Percentiles rank a stretch among this genome's conserved stretches.
Evolutionary conservation across 495 filamentous ascomycete genomes (phyloP).

Genomic region (Rhizodiscina lignyota): DNA sequence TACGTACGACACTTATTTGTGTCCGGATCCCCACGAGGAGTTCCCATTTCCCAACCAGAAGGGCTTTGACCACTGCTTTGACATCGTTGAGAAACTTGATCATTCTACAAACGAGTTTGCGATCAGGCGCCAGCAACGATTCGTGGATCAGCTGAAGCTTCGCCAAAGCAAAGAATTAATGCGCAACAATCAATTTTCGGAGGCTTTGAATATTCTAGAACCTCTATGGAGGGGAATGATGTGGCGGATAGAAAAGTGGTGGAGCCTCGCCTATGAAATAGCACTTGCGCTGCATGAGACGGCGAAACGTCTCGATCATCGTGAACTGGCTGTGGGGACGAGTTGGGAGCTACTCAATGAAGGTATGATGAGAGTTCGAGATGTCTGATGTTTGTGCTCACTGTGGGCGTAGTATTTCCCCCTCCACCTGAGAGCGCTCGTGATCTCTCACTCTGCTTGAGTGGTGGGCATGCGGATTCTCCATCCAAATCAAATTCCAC

Average conservation of each 20-base stretch:
- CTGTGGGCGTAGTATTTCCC: too few relatives aligned
- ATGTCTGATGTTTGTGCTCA: too few relatives aligned
- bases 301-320: conserved; percentile 44
- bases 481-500: too few relatives aligned
- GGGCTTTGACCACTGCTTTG: conserved; percentile 44
- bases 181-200: conserved; percentile 40
- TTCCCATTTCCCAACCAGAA: conserved; percentile 31
- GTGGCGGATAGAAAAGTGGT: conserved; percentile 73
- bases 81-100: conserved; percentile 44
- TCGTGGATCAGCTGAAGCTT: conserved; percentile 50
- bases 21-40: conserved; percentile 59
- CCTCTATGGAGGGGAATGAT: conserved; percentile 56
- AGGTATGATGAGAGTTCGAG: conserved; percentile 28
- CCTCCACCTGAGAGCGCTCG: too few relatives aligned
- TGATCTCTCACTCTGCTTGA: too few relatives aligned
- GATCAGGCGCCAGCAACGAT: conserved; percentile 41
- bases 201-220: conserved; percentile 47
- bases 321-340: conserved; percentile 51
- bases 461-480: too few relatives aligned
- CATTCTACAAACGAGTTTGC: conserved; percentile 49
- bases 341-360: conserved; percentile 68
- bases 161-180: conserved; percentile 55
- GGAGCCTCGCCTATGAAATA: conserved; percentile 53
- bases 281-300: conserved; percentile 59
- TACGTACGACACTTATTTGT: conserved; percentile 75